Evolutionary conservation across 2,329 filamentous ascomycete species (phyloP).

Genomic region (Botrytis fabae): DNA sequence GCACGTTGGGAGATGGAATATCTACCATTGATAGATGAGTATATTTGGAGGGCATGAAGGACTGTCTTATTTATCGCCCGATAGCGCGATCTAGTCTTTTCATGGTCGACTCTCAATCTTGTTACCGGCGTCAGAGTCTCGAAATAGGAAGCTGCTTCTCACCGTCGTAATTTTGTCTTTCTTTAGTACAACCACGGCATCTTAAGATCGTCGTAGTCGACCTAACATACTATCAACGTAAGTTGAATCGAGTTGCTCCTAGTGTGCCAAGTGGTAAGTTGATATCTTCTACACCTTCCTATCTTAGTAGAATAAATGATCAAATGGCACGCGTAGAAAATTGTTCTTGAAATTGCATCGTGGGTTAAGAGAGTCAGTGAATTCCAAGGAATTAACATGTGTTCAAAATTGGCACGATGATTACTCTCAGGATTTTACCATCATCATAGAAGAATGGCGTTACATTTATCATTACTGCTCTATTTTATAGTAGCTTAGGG

Average conservation of each 20-base stretch:
- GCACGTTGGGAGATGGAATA: neutral
- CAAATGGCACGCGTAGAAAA: neutral
- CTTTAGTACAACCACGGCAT: too few species aligned
- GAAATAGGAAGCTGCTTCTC: neutral
- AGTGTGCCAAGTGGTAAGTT: neutral
- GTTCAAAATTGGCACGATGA: accelerated
- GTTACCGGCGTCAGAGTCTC: neutral
- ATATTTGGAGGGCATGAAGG: too few species aligned
- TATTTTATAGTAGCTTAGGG: neutral
- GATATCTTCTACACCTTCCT: neutral
- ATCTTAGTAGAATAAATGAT: neutral
- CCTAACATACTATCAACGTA: too few species aligned
- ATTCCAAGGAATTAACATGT: accelerated
- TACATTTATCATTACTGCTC: too few species aligned
- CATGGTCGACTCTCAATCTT: neutral
- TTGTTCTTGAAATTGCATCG: neutral
- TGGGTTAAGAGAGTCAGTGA: neutral
- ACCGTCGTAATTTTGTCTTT: neutral
- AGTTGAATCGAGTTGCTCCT: neutral
- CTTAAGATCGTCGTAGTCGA: too few species aligned
- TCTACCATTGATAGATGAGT: neutral
- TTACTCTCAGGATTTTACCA: accelerated
- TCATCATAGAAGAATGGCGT: neutral
- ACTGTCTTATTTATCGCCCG: neutral
- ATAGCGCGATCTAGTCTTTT: too few species aligned